Evolutionary conservation across 2,329 filamentous ascomycete species (phyloP).

Genomic region (Uncinocarpus reesii): DNA sequence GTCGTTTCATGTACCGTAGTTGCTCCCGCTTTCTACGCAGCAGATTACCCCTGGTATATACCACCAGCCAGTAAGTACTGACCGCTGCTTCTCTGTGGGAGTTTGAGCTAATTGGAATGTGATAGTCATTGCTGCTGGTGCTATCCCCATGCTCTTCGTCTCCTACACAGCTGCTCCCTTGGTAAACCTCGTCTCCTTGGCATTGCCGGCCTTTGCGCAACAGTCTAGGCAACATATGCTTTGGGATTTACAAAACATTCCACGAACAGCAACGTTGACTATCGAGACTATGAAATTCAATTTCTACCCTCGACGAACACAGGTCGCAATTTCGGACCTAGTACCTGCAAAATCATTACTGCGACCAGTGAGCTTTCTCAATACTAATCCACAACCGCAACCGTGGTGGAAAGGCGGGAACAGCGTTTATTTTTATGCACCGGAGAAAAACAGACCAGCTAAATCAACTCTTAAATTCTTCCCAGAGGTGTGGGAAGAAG

Average conservation of each 20-base stretch:
- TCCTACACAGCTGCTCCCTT: constrained; percentile 58
- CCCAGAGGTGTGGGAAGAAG: constrained; percentile 36
- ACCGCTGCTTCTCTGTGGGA: not conserved
- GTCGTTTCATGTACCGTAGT: constrained; percentile 55
- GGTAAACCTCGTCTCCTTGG: constrained; percentile 61
- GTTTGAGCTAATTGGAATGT: constrained; percentile 4
- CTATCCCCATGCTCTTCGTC: constrained; percentile 56
- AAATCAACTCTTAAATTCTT: constrained; percentile 31
- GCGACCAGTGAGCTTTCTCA: constrained; percentile 36
- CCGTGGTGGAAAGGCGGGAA: constrained; percentile 32
- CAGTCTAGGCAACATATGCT: constrained; percentile 43
- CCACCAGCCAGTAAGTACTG: constrained; percentile 32
- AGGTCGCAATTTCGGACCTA: constrained; percentile 36
- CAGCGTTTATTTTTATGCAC: constrained; percentile 33
- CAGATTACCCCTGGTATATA: constrained; percentile 36
- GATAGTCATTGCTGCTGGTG: constrained; percentile 49
- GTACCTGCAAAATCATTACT: constrained; percentile 26
- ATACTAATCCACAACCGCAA: constrained; percentile 27
- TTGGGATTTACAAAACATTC: constrained; percentile 37
- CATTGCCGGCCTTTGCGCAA: constrained; percentile 56
- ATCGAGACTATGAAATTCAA: constrained; percentile 40
- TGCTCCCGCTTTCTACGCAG: constrained; percentile 47
- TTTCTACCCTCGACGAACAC: constrained; percentile 33
- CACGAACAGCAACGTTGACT: constrained; percentile 35
- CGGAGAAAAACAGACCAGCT: constrained; percentile 30